Evolutionary conservation across 2,329 filamentous ascomycete species (phyloP).

Genomic region (Penicillium occitanis): DNA sequence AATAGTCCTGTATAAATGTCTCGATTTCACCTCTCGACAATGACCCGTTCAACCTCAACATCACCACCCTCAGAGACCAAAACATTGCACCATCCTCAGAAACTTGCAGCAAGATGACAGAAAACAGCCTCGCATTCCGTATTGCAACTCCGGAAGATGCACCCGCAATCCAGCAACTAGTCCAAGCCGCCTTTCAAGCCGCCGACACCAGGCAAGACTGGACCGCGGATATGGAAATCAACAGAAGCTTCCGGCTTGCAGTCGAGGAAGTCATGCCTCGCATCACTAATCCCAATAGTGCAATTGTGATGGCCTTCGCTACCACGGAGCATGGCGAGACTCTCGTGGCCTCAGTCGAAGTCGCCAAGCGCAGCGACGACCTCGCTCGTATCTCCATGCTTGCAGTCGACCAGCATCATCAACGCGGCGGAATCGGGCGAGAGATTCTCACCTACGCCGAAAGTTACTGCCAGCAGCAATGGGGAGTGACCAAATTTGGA

Average conservation of each 20-base stretch:
- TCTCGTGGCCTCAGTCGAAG: conserved; percentile 26
- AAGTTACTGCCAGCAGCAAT: conserved; percentile 28
- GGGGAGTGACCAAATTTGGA: conserved; percentile 24
- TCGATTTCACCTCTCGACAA: background rate
- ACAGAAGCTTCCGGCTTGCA: conserved; percentile 27
- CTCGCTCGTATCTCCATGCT: conserved; percentile 29
- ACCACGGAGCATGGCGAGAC: conserved; percentile 7
- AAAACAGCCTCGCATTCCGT: conserved; percentile 36
- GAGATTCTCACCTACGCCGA: conserved; percentile 32
- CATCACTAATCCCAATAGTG: conserved; percentile 32
- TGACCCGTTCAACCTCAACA: background rate
- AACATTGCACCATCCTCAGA: background rate
- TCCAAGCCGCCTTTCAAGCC: conserved; percentile 45
- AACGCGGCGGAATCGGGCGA: conserved; percentile 29
- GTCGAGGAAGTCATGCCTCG: conserved; percentile 26
- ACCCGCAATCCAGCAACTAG: conserved; percentile 36
- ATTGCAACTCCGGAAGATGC: conserved; percentile 41
- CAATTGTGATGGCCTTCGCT: conserved; percentile 28
- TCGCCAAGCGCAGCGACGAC: conserved; percentile 23
- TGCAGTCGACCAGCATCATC: conserved; percentile 27
- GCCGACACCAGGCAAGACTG: conserved; percentile 39
- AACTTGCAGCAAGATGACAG: conserved; percentile 13
- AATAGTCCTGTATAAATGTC: background rate
- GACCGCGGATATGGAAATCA: conserved; percentile 37
- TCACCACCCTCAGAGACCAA: background rate